Evolutionary conservation across 2,329 filamentous ascomycete species (phyloP), one percentile per base, ranked within the genome.

Genomic region (Aspergillus spinulosporus): DNA sequence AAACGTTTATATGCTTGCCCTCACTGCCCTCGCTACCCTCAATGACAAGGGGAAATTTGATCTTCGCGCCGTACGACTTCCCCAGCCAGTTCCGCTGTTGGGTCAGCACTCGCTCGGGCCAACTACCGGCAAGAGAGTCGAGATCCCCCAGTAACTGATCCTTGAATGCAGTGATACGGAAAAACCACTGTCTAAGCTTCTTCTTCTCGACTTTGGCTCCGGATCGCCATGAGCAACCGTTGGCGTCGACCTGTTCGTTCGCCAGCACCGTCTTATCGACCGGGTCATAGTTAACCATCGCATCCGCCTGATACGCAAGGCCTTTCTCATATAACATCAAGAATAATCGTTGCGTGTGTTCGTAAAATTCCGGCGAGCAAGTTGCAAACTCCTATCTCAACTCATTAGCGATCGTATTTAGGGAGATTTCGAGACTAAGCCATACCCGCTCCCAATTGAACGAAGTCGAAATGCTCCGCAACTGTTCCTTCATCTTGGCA

Each of bases 71-170:
- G 8, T 79, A 78, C 1, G 90, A 94, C 66, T 86, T 89, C 29
- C 92, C 92, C 28, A 96, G 81, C 92, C 92, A 96, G 68, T 96
- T 91, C 65, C 82, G 86, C 72, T 96, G 92, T 84, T 94, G 92
- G 3, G 88, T 78, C 34, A 93, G 67, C 6, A 96, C 92, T 64
- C 87, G 84, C 62, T 94, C 89, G 0, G 92, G 92, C 92, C 92
- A 96, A 15, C 82, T 82, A 2, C 81, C 82, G 9, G 83, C 79
- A 36, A 96, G 79, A 3, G 78, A 73, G 31, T 90, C 84, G 1
- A 96, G 79, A 60, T 90, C 90, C 29, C 85, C 77, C 28, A 95
- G 76, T 6, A 96, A 76, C 3, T 84, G 79, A 52, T 93, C 86
- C 59, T 89, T 85, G 67, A 89, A 94, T 48, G 84, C 83, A 3